phyloP scores from a whole-genome alignment of 2,329 filamentous ascomycete genomes.

The Periglandula ipomoeae region DNA sequence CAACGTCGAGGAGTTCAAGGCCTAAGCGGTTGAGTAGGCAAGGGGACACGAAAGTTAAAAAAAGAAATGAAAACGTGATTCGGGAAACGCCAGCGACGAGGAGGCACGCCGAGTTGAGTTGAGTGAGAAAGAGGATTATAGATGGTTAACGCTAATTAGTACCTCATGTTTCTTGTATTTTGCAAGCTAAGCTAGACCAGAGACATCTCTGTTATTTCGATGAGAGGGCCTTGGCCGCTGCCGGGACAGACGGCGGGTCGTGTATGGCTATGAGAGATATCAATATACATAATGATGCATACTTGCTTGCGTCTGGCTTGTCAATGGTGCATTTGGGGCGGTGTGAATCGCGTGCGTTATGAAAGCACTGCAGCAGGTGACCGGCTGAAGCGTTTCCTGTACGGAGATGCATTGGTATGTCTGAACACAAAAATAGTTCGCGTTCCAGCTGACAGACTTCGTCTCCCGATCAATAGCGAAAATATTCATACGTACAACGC shows the following conservation, averaged over 20 bases:
- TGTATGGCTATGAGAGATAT: conserved; percentile 6
- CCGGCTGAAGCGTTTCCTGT: too few relatives aligned
- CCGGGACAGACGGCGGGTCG: conserved; percentile 3
- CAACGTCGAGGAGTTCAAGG: conserved; percentile 52
- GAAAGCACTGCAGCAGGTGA: too few relatives aligned
- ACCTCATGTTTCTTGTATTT: conserved; percentile 22
- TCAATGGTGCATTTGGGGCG: background rate
- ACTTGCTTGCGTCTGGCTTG: background rate
- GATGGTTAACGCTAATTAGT: conserved; percentile 12
- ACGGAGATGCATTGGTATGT: too few relatives aligned
- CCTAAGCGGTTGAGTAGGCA: conserved; percentile 25
- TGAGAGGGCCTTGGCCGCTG: conserved; percentile 1
- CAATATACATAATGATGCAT: background rate
- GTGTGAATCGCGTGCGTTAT: conserved; percentile 9
- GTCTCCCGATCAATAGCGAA: too few relatives aligned
- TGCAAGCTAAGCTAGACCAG: conserved; percentile 26
- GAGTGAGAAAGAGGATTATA: conserved; percentile 6
- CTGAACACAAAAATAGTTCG: too few relatives aligned
- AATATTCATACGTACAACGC: too few relatives aligned
- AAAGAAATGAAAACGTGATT: background rate
- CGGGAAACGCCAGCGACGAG: background rate
- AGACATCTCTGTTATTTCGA: conserved; percentile 6
- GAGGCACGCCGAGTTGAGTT: background rate
- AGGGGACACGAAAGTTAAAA: background rate
- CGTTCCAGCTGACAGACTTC: too few relatives aligned